Evolutionary conservation across 2,329 filamentous ascomycete species (phyloP).

Genomic region (Rosellinia necatrix): DNA sequence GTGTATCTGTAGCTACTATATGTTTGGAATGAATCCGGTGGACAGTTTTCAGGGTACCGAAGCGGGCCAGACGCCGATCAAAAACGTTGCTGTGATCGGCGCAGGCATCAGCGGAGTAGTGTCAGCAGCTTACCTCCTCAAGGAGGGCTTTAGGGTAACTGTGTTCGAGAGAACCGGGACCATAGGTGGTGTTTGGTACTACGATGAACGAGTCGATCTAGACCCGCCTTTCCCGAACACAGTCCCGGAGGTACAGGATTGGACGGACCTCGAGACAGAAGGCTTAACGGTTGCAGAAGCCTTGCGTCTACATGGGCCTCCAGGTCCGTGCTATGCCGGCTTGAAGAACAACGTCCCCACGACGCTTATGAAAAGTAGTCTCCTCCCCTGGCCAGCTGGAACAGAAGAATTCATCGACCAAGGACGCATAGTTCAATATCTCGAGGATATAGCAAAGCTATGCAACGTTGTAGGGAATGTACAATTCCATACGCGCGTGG

Average conservation of each 20-base stretch:
- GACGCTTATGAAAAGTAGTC: constrained; percentile 49
- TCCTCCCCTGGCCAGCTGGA: constrained; percentile 59
- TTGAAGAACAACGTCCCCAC: constrained; percentile 78
- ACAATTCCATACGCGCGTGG: constrained; percentile 64
- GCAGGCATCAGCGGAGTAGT: constrained; percentile 67
- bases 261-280: constrained; percentile 29
- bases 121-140: constrained; percentile 66
- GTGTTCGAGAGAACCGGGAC: constrained; percentile 66
- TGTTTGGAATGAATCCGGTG: constrained; percentile 8
- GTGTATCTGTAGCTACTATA: background rate
- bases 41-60: constrained; percentile 2
- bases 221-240: constrained; percentile 39
- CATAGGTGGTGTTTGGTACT: constrained; percentile 70
- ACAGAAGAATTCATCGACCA: constrained; percentile 66
- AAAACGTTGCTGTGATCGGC: constrained; percentile 63
- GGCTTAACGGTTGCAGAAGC: constrained; percentile 34
- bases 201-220: constrained; percentile 56
- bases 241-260: constrained; percentile 32
- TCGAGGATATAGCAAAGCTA: constrained; percentile 59
- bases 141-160: constrained; percentile 61
- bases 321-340: constrained; percentile 61
- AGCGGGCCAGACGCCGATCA: constrained; percentile 13
- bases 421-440: constrained; percentile 60
- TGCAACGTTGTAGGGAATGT: constrained; percentile 56
- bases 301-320: constrained; percentile 47